Base-by-base conservation (phyloP, 257 asterid genomes). In the Mitragyna speciosa region DNA sequence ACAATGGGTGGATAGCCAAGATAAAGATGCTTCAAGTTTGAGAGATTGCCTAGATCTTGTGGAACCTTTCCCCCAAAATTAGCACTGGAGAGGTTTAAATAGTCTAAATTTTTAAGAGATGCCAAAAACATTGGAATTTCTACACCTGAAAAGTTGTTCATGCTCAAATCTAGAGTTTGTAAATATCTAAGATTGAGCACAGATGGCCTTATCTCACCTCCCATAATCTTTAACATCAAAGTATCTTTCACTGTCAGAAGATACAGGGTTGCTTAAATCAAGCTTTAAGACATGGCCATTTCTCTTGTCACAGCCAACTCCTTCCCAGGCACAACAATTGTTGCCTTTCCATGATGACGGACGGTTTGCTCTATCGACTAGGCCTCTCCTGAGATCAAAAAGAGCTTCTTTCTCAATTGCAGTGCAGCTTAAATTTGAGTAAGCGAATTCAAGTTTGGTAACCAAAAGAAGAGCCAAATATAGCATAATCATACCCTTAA, bases 141-240 rank as follows among this genome's bases (percentile, higher is more conserved):
- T 19, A 65, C 15, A 1, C 73, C 20, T 36, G 73, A 70, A 24
- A 81, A 82, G 51, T 84, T 11, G 39, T 84, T 84, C 69, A 31
- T 8, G 49, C 85, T 78, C 36, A 84, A 66, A 68, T 84, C 88
- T 72, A 82, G 17, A 59, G 70, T 79, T 45, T 58, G 9, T 76
- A 82, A 72, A 51, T 76, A 80, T 45, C 71, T 70, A 77, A 85
- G 51, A 20, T 49, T 11, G 10, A 79, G 36, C 49, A 82, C 59
- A 67, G 86, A 72, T 66, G 71, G 56, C 61, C 66, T 79, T 41
- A 85, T 48, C 78, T 79, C 66, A 51, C 86, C 88, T 79, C 78
- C 75, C 72, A 79, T 71, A 56, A 2, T 26, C 10, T 12, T 24
- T 7, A 7, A 45, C 76, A 52, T 19, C 20, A 49, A 11, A 61